These are phyloP conservation scores for Volvox reticuliferus DNA, from an alignment of 139 green algal species.

Conservation along the genomic window DNA sequence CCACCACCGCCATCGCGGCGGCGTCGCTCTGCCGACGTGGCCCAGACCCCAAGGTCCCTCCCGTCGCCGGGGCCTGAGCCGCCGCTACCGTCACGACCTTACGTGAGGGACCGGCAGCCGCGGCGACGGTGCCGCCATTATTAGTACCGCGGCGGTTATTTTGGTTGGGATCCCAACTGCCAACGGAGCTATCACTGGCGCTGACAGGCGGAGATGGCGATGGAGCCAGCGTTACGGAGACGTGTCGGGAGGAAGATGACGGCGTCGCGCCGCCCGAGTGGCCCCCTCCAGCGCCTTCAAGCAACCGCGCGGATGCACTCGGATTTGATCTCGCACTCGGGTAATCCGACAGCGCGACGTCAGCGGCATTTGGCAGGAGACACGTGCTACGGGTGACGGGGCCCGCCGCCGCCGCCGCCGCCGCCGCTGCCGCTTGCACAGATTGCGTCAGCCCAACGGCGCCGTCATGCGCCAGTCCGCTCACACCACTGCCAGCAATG, in stretches of 20 bases:
- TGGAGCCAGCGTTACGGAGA: background rate
- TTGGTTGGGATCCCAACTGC: slow-evolving; percentile 19
- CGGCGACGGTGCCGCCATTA: background rate
- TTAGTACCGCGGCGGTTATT: background rate
- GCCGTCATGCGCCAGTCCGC: background rate
- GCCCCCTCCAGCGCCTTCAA: background rate
- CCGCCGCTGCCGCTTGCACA: background rate
- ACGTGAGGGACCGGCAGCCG: background rate
- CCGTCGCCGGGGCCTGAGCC: no score
- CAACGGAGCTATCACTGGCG: slow-evolving; percentile 25
- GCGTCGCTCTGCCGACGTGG: no score
- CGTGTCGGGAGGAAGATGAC: background rate
- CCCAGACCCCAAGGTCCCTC: background rate
- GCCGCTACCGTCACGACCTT: background rate
- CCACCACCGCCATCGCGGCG: background rate
- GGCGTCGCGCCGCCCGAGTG: background rate
- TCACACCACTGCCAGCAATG: no score
- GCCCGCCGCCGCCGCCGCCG: no score
- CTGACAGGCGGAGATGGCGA: background rate
- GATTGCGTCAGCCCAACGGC: background rate
- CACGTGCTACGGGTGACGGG: background rate
- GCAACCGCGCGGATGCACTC: background rate
- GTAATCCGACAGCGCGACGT: background rate
- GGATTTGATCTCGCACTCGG: background rate
- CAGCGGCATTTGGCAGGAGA: background rate